These are phyloP conservation scores for Hypomontagnella monticulosa DNA, from an alignment of 495 filamentous ascomycete species.

Conservation along the genomic window DNA sequence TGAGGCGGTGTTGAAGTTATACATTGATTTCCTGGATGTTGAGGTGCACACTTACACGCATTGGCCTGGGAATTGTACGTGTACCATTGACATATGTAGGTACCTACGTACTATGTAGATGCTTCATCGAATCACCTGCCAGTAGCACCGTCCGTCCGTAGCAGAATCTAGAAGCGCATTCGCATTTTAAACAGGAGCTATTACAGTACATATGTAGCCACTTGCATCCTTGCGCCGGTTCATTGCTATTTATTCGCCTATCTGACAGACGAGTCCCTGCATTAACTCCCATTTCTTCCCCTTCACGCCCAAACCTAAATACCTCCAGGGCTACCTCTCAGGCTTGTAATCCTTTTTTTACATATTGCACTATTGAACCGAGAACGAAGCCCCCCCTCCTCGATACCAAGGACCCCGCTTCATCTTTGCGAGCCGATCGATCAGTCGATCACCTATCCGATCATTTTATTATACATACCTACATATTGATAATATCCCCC, in stretches of 20 bases:
- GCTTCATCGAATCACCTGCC: constrained; percentile 26
- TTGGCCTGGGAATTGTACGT: not conserved
- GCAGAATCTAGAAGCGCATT: constrained; percentile 30
- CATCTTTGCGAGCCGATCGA: constrained; percentile 8
- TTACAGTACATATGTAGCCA: constrained; percentile 15
- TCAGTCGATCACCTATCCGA: constrained; percentile 10
- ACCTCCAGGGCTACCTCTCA: no score
- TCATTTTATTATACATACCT: constrained; percentile 4
- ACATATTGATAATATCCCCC: constrained; percentile 11
- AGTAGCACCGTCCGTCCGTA: constrained; percentile 7
- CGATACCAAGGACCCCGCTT: constrained; percentile 14
- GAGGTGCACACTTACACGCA: no score
- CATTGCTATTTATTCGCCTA: constrained; percentile 13
- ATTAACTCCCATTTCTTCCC: constrained; percentile 4
- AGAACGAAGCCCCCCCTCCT: constrained; percentile 14
- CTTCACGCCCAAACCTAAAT: not conserved
- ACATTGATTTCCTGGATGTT: no score
- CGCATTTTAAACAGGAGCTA: not conserved
- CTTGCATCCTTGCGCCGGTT: not conserved
- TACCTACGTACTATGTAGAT: constrained; percentile 9
- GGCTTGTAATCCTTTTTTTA: not conserved
- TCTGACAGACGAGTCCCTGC: constrained; percentile 1
- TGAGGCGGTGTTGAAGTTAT: constrained; percentile 19
- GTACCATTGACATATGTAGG: not conserved
- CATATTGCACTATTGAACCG: constrained; percentile 2